Base-by-base conservation (phyloP, 2,329 filamentous ascomycete genomes). In the Trichoderma sp. region DNA sequence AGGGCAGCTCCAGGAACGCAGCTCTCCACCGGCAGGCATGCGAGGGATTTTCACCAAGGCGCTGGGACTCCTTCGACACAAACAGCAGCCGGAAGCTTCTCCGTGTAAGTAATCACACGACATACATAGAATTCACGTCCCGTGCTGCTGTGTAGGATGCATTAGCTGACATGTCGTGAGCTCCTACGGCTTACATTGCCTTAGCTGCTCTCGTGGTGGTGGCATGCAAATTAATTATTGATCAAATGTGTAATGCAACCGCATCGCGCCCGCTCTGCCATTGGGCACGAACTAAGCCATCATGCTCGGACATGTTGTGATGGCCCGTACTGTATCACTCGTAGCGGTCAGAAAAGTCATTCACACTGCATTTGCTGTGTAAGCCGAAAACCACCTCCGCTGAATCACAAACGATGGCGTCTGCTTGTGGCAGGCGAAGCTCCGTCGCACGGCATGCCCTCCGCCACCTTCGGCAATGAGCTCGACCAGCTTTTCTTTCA, bases 161-260 rank as follows among this genome's bases (percentile, higher is more conserved):
- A 61, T 51, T 61, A 51, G 47, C 58, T 41, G 50, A 39, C 17
- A 43, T 61, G 58, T 39, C 58, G 58, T 61, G 58, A 61, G 58
- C 58, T 61, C 47, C 26, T 61, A 51, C 58, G 51, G 58, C 58
- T 61, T 51, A 61, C 47, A 14, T 28, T 19, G 17, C 50, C 30
- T 52, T 34, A 19, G 30, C n/a, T 34, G 34, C 34, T 14, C 34
- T 34, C 26, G 15, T 10, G n/a, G 34, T 50, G 47, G 58, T n/a
- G 34, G 30, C 26, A 28, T 51, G 26, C 21, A 21, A 7, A 41
- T 41, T 5, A 7, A 41, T 41, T 3, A 55, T 24, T 39, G 30
- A 41, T 10, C 7, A 19, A n/a, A 24, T 30, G 39, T 19, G 51
- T 55, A 41, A 15, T 41, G 24, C 51, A 34, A 55, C 21, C 30